phyloP scores from a whole-genome alignment of 495 filamentous ascomycete species.

The Aspergillus avenaceus region DNA sequence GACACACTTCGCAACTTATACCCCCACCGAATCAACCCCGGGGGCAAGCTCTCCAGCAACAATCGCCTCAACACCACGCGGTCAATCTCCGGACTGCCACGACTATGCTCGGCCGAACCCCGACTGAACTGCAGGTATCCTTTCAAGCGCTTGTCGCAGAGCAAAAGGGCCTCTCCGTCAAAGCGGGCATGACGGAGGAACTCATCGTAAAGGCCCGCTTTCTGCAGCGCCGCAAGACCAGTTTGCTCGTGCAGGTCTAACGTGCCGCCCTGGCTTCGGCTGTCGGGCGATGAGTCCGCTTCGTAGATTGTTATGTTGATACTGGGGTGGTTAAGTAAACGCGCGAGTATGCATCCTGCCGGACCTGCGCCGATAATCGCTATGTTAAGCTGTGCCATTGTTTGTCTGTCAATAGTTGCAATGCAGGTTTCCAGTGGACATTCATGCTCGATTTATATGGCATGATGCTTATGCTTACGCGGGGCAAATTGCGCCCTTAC shows the following conservation, averaged over 20 bases:
- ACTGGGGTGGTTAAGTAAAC: slow-evolving; percentile 41
- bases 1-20: not conserved
- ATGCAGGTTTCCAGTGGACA: not conserved
- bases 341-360: slow-evolving; percentile 49
- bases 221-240: slow-evolving; percentile 47
- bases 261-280: slow-evolving; percentile 45
- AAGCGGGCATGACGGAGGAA: slow-evolving; percentile 36
- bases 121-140: not conserved
- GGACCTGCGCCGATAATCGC: slow-evolving; percentile 47
- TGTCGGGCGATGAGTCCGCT: slow-evolving; percentile 26
- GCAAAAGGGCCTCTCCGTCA: not conserved
- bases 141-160: not conserved
- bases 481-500: too few species aligned
- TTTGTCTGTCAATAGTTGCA: not conserved
- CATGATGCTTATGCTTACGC: too few species aligned
- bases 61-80: not conserved
- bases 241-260: slow-evolving; percentile 53
- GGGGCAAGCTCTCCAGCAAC: not conserved
- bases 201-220: slow-evolving; percentile 44
- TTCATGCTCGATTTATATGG: too few species aligned
- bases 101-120: not conserved
- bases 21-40: not conserved
- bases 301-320: slow-evolving; percentile 2
- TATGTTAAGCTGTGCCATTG: slow-evolving; percentile 10
- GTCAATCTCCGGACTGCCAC: not conserved